These are phyloP conservation scores for Talaromyces sp. DNA, from an alignment of 2,329 filamentous ascomycete species.

Conservation along the genomic window DNA sequence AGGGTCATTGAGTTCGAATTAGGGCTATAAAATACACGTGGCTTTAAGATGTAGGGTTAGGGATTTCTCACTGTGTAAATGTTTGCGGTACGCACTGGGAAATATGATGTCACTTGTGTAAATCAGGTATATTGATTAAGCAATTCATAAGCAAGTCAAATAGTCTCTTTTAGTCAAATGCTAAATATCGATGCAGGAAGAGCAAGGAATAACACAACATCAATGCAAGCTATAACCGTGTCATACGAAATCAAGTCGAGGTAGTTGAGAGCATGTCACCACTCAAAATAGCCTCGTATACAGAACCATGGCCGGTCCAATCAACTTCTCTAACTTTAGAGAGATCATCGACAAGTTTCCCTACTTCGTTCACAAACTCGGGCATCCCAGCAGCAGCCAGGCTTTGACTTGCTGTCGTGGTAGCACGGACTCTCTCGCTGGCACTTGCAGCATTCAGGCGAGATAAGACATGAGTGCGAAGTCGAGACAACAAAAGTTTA, in stretches of 20 bases:
- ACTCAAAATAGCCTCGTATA: conserved; percentile 49
- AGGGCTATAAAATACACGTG: not conserved
- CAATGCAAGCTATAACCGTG: not conserved
- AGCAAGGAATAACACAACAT: not conserved
- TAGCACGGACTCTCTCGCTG: conserved; percentile 52
- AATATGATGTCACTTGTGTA: not conserved
- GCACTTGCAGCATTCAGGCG: conserved; percentile 56
- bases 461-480: conserved; percentile 50
- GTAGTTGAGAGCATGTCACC: conserved; percentile 3
- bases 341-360: conserved; percentile 53
- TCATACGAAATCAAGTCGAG: not conserved
- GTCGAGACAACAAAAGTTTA: conserved; percentile 53
- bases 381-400: conserved; percentile 56
- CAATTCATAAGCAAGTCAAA: not conserved
- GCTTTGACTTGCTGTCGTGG: conserved; percentile 53
- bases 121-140: not conserved
- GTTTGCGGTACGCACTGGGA: not conserved
- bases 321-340: conserved; percentile 54
- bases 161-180: not conserved
- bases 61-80: not conserved
- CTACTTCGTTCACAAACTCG: conserved; percentile 56
- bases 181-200: not conserved
- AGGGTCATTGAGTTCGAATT: not conserved
- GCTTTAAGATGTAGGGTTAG: not conserved
- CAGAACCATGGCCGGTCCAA: conserved; percentile 50